Conservation (phyloP, 805 yeast genomes). For the Candida ulmi region DNA sequence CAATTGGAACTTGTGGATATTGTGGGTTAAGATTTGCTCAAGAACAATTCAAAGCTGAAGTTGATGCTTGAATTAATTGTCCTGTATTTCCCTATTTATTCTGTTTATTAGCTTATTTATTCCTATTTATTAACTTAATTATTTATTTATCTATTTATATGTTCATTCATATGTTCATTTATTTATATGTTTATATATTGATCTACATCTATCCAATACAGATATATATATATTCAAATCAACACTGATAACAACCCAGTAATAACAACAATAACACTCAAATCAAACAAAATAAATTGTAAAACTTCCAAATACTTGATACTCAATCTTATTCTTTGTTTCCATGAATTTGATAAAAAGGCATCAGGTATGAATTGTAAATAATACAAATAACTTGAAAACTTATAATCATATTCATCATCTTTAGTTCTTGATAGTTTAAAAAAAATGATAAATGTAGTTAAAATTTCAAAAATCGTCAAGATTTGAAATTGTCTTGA, state of each 20-base stretch:
- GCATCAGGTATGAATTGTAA: slow-evolving; percentile 17
- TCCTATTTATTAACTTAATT: slow-evolving; percentile 1
- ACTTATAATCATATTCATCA: slow-evolving; percentile 19
- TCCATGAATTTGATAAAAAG: slow-evolving; percentile 12
- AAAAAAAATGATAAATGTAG: slow-evolving; percentile 12
- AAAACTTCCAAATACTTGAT: slow-evolving; percentile 21
- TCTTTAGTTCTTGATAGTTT: slow-evolving; percentile 8
- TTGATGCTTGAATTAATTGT: slow-evolving; percentile 4
- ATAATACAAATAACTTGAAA: slow-evolving; percentile 15
- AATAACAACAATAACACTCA: slow-evolving; percentile 15
- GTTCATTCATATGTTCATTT: not conserved
- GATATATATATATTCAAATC: slow-evolving; percentile 7
- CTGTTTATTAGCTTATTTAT: slow-evolving; percentile 1
- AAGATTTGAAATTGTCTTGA: slow-evolving; percentile 14
- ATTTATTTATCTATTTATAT: slow-evolving; percentile 1
- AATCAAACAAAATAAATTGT: slow-evolving; percentile 19
- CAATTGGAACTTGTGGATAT: slow-evolving; percentile 71
- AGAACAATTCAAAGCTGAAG: slow-evolving; percentile 13
- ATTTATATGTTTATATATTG: not conserved
- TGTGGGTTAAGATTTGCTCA: slow-evolving; percentile 62
- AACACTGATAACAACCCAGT: slow-evolving; percentile 17
- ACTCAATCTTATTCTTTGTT: slow-evolving; percentile 15
- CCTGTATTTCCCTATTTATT: too few relatives aligned
- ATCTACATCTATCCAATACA: not conserved
- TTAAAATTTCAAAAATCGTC: slow-evolving; percentile 15